These are phyloP conservation scores for Aureobasidium pullulans DNA, from an alignment of 2,329 filamentous ascomycete species.

Conservation along the genomic window DNA sequence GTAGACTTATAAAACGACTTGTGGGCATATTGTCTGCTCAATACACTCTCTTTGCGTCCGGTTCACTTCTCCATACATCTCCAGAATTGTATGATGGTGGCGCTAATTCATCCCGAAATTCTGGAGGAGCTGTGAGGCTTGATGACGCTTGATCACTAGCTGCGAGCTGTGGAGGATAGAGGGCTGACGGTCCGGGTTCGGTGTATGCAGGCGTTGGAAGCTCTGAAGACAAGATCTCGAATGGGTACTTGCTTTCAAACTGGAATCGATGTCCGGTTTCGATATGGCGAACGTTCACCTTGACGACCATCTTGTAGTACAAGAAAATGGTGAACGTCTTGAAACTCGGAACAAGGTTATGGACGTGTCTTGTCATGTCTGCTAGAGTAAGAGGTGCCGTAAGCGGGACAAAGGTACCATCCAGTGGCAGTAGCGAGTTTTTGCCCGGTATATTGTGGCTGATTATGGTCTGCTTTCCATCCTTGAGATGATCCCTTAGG, in stretches of 20 bases:
- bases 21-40: background rate
- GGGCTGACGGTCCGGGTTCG: background rate
- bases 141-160: background rate
- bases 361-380: background rate
- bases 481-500: background rate
- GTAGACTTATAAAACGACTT: background rate
- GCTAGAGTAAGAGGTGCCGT: background rate
- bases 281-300: background rate
- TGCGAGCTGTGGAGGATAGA: background rate
- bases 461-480: background rate
- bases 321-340: background rate
- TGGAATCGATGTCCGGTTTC: background rate
- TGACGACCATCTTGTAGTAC: background rate
- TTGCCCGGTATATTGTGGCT: background rate
- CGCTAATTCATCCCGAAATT: background rate
- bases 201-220: background rate
- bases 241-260: background rate
- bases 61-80: background rate
- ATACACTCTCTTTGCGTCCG: background rate
- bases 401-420: background rate
- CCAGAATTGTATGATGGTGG: constrained; percentile 1
- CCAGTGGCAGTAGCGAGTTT: background rate
- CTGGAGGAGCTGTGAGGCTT: background rate
- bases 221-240: background rate
- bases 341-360: background rate